Evolutionary conservation across 208 protist species (phyloP).

Genomic region (Kentomonas sorsogonicus): DNA sequence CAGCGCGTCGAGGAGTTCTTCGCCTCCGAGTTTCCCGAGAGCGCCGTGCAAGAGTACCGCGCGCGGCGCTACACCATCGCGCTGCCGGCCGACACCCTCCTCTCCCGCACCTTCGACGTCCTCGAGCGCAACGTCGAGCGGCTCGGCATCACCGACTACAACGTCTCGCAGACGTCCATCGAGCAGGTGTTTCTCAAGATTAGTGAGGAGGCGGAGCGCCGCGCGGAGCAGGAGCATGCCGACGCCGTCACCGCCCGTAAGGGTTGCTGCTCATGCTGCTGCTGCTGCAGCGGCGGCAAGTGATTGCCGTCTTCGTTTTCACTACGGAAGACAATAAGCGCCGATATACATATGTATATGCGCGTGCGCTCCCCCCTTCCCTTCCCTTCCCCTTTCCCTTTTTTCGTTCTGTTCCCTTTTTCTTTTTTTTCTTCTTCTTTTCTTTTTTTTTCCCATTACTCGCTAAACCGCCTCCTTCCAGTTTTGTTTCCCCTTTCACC

Average conservation of each 20-base stretch:
- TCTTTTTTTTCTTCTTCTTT: slow-evolving; percentile 13
- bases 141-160: slow-evolving; percentile 58
- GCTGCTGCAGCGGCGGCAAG: background rate
- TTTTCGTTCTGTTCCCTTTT: slow-evolving; percentile 2
- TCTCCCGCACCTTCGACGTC: slow-evolving; percentile 31
- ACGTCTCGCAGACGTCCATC: slow-evolving; percentile 71
- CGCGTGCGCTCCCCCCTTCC: too few relatives aligned
- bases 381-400: slow-evolving; percentile 1
- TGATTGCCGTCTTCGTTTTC: background rate
- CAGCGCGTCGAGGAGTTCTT: slow-evolving; percentile 31
- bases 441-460: slow-evolving; percentile 7
- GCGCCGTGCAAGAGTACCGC: slow-evolving; percentile 28
- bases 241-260: slow-evolving; percentile 16
- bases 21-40: slow-evolving; percentile 19
- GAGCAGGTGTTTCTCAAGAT: slow-evolving; percentile 81
- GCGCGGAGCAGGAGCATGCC: slow-evolving; percentile 22
- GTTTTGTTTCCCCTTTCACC: slow-evolving; percentile 1
- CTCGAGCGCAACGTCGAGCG: slow-evolving; percentile 27
- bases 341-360: too few relatives aligned
- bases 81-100: slow-evolving; percentile 22
- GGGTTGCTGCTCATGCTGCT: slow-evolving; percentile 19
- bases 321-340: too few relatives aligned
- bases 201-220: slow-evolving; percentile 34
- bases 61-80: slow-evolving; percentile 39
- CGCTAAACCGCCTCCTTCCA: background rate